These are phyloP conservation scores for Sonneratia alba DNA, from an alignment of 345 rosid genomes.

Conservation along the genomic window DNA sequence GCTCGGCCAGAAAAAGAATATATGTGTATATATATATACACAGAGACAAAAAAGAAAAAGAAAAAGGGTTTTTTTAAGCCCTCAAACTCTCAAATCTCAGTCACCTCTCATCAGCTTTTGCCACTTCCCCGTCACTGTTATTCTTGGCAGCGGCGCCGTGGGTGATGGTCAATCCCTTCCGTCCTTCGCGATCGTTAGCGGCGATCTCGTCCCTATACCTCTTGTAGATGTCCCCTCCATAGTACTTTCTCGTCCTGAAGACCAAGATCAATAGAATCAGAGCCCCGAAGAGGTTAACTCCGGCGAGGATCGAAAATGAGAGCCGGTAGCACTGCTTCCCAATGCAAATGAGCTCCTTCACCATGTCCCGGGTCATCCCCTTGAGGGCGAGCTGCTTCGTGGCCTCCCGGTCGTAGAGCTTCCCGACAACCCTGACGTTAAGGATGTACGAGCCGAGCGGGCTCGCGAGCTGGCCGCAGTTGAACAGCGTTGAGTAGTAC, in stretches of 20 bases:
- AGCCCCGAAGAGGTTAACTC: constrained; percentile 8
- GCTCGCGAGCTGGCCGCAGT: constrained; percentile 15
- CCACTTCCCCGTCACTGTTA: neutral
- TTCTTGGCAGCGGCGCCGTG: too few species aligned
- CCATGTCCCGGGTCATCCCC: constrained; percentile 11
- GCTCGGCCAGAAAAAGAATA: too few species aligned
- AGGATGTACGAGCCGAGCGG: constrained; percentile 20
- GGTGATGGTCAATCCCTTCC: too few species aligned
- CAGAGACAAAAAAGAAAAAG: too few species aligned
- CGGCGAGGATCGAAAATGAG: constrained; percentile 10
- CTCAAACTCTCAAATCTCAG: too few species aligned
- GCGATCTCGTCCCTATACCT: constrained; percentile 15
- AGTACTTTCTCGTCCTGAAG: constrained; percentile 14
- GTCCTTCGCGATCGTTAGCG: neutral
- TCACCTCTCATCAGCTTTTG: neutral
- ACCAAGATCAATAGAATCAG: constrained; percentile 13
- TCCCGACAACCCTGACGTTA: constrained; percentile 15
- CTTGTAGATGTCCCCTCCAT: constrained; percentile 17
- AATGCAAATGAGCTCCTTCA: constrained; percentile 16
- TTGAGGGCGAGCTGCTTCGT: constrained; percentile 9
- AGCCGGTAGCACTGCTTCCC: constrained; percentile 15
- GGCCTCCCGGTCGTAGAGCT: constrained; percentile 19
- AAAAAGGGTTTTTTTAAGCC: too few species aligned
- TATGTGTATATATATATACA: too few species aligned
- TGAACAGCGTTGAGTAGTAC: constrained; percentile 17